phyloP scores from a whole-genome alignment of 257 asterid genomes.

The Ophiorrhiza pumila region DNA sequence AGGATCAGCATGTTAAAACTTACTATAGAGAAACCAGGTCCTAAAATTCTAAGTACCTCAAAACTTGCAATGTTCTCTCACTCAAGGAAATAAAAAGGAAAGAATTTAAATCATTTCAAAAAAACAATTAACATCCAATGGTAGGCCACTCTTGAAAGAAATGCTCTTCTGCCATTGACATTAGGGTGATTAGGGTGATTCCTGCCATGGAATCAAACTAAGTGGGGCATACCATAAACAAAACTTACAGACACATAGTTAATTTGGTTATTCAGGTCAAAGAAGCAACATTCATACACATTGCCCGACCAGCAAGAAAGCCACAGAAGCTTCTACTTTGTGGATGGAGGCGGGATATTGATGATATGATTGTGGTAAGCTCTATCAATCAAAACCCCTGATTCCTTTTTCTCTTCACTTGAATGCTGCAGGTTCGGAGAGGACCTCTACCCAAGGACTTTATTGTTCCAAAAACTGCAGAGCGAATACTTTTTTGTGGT shows the following conservation, averaged over 20 bases:
- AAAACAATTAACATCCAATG: conserved; percentile 15
- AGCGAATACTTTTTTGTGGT: conserved; percentile 88
- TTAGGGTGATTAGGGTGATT: conserved; percentile 31
- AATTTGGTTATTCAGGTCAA: conserved; percentile 91
- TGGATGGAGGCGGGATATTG: conserved; percentile 97
- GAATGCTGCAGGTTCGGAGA: conserved; percentile 74
- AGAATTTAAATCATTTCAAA: neutral
- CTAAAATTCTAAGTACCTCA: neutral
- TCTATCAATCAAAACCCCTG: conserved; percentile 58
- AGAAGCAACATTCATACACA: conserved; percentile 67
- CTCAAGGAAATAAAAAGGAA: neutral
- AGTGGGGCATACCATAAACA: conserved; percentile 51
- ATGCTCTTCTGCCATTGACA: conserved; percentile 32
- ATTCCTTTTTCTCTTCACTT: conserved; percentile 66
- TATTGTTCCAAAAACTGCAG: conserved; percentile 56
- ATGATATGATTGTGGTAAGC: conserved; percentile 99
- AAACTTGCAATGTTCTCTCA: neutral
- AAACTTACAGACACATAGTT: conserved; percentile 64
- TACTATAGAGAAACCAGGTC: neutral
- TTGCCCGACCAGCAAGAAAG: conserved; percentile 72
- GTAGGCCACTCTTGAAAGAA: conserved; percentile 52
- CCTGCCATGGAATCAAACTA: conserved; percentile 42
- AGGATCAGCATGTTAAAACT: neutral
- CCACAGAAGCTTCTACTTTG: conserved; percentile 94
- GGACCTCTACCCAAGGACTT: conserved; percentile 69